phyloP scores from a whole-genome alignment of 1,139 yeast genomes.

The Candida albicans region DNA sequence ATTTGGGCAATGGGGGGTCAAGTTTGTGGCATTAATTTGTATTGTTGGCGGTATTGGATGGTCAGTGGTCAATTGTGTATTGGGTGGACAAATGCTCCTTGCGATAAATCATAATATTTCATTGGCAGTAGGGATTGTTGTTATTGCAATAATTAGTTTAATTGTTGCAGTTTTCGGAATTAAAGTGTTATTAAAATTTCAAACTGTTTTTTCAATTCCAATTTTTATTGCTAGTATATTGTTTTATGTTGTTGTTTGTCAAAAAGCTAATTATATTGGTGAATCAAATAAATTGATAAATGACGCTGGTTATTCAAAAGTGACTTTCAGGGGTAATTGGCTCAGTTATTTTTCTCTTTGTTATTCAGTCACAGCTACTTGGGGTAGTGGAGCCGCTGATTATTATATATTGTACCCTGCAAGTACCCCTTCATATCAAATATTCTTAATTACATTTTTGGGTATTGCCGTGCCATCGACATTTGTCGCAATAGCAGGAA shows the following conservation, averaged over 20 bases:
- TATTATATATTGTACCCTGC: constrained; percentile 84
- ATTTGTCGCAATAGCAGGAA: constrained; percentile 75
- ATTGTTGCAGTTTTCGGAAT: constrained; percentile 39
- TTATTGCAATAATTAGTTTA: constrained; percentile 29
- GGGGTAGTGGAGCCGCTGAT: constrained; percentile 88
- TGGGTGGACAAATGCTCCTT: constrained; percentile 38
- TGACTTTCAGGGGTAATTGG: constrained; percentile 58
- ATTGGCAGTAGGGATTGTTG: constrained; percentile 32
- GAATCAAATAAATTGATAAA: constrained; percentile 32
- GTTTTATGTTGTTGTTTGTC: constrained; percentile 65
- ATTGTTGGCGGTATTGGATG: constrained; percentile 42
- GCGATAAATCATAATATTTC: constrained; percentile 25
- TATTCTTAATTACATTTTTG: constrained; percentile 62
- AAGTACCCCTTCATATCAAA: constrained; percentile 53
- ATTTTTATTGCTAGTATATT: constrained; percentile 66
- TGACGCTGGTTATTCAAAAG: constrained; percentile 27
- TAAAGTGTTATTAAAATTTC: constrained; percentile 60
- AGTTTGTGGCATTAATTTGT: constrained; percentile 33
- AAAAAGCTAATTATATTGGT: constrained; percentile 44
- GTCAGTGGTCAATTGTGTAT: constrained; percentile 42
- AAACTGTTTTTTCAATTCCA: constrained; percentile 69
- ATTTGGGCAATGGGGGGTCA: constrained; percentile 42
- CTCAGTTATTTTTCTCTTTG: constrained; percentile 70
- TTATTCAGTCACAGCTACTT: constrained; percentile 79
- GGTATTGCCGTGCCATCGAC: constrained; percentile 72